phyloP scores from a whole-genome alignment of 2,329 filamentous ascomycete genomes.

The Fonsecaea pedrosoi region DNA sequence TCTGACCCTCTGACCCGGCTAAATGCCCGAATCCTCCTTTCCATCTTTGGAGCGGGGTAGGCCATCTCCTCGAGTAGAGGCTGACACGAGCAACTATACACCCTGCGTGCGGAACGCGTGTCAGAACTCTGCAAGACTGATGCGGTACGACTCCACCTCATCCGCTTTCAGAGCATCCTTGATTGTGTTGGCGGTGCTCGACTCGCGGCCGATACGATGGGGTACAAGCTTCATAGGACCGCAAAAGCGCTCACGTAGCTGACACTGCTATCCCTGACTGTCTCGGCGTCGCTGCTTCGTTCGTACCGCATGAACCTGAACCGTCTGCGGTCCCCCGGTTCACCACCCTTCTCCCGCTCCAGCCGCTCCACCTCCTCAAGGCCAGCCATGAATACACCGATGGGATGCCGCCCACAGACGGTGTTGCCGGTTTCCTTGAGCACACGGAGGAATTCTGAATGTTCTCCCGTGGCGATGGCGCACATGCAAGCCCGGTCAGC shows the following conservation, averaged over 20 bases:
- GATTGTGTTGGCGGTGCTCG: neutral
- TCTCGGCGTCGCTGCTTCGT: constrained; percentile 76
- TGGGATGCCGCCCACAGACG: constrained; percentile 92
- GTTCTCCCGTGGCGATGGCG: constrained; percentile 77
- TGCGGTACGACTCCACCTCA: neutral
- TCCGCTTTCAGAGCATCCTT: neutral
- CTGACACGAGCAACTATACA: neutral
- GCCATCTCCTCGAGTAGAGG: neutral
- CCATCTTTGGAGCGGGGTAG: neutral
- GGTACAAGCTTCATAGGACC: constrained; percentile 60
- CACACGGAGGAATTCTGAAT: constrained; percentile 72
- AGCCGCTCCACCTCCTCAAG: constrained; percentile 68
- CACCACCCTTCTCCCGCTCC: constrained; percentile 43
- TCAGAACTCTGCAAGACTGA: neutral
- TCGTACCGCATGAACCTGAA: constrained; percentile 89
- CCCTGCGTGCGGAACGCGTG: neutral
- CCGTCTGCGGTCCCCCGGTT: constrained; percentile 45
- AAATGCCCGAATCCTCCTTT: neutral
- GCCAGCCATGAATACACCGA: constrained; percentile 89
- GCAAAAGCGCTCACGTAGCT: constrained; percentile 96
- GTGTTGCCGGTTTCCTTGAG: constrained; percentile 81
- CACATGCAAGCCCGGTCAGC: constrained; percentile 84
- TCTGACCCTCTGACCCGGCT: neutral
- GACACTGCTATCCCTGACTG: constrained; percentile 78
- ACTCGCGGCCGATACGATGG: neutral